Conservation (phyloP, 2,329 filamentous ascomycete species). For the Shiraia sp. region DNA sequence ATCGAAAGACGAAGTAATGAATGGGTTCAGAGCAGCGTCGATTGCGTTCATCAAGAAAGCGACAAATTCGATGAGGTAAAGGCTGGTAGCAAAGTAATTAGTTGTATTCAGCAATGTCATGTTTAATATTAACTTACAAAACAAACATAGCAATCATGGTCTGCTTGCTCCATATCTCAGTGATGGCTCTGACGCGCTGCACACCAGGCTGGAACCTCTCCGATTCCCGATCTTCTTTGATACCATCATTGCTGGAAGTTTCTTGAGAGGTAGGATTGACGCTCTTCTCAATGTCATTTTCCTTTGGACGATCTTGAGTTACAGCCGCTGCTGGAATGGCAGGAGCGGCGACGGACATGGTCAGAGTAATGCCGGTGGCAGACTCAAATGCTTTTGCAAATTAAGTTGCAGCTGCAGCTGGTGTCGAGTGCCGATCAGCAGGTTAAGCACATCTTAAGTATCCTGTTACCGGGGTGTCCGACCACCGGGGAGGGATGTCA, state of each 20-base stretch:
- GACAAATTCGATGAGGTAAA: constrained; percentile 54
- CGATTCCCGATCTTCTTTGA: constrained; percentile 23
- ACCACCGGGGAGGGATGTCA: constrained; percentile 25
- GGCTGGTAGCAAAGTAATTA: constrained; percentile 33
- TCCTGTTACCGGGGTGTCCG: constrained; percentile 18
- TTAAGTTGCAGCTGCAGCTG: constrained; percentile 8
- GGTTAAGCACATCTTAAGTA: constrained; percentile 20
- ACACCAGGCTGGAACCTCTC: constrained; percentile 44
- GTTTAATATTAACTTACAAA: constrained; percentile 31
- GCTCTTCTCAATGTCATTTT: constrained; percentile 27
- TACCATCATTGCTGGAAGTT: constrained; percentile 10
- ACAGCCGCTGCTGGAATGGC: too few species aligned
- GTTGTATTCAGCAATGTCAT: not conserved
- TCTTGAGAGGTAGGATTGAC: constrained; percentile 9
- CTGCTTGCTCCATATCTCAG: constrained; percentile 45
- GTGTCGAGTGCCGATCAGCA: constrained; percentile 13
- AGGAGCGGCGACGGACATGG: constrained; percentile 16
- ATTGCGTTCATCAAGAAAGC: constrained; percentile 53
- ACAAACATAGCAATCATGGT: constrained; percentile 44
- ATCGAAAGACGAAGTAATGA: constrained; percentile 45
- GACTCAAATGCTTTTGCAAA: constrained; percentile 10
- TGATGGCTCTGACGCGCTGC: constrained; percentile 46
- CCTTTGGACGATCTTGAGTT: constrained; percentile 14
- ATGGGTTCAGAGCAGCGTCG: constrained; percentile 45
- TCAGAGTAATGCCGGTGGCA: too few species aligned